Base-by-base conservation (phyloP, 805 yeast species). In the Pichia sporocuriosa region DNA sequence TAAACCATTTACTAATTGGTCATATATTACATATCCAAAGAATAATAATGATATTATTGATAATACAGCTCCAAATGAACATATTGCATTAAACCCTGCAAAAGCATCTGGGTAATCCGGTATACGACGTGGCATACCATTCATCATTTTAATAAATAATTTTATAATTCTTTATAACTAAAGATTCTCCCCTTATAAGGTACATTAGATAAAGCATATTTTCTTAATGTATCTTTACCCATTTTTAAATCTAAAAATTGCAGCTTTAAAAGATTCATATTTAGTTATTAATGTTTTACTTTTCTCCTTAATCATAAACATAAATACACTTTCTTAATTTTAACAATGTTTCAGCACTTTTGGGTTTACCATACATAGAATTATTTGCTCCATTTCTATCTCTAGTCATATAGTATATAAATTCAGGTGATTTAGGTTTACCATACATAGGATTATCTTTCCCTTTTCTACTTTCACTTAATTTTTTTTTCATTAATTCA, bases 391-490 rank as follows among this genome's bases (percentile, higher is more conserved):
- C n/a, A n/a, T n/a, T n/a, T n/a, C n/a, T n/a, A n/a, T n/a, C n/a
- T n/a, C n/a, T n/a, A n/a, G n/a, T n/a, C n/a, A n/a, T n/a, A n/a
- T n/a, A n/a, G n/a, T n/a, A n/a, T n/a, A n/a, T n/a, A n/a, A n/a
- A n/a, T n/a, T n/a, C n/a, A n/a, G n/a, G n/a, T n/a, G 17, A n/a
- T 28, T 28, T 28, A n/a, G 12, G 11, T 28, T 28, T 28, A 6
- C 32, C 32, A 28, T 7, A 28, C 32, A 28, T 28, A 10, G 32
- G 32, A 28, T 28, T 28, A 10, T 28, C n/a, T 28, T 28, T 15
- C 12, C 32, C 32, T 16, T 28, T 28, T 28, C 32, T 28, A 28
- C 32, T 28, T 28, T 28, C 32, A 28, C 32, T 28, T 28, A 28
- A 28, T n/a, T 28, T 13, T 16, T 12, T 28, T 28, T 28, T 28